Evolutionary conservation across 768 basidiomycete species (phyloP), one percentile per base, ranked within the genome.

Genomic region (Paxillus ammoniavirescens): DNA sequence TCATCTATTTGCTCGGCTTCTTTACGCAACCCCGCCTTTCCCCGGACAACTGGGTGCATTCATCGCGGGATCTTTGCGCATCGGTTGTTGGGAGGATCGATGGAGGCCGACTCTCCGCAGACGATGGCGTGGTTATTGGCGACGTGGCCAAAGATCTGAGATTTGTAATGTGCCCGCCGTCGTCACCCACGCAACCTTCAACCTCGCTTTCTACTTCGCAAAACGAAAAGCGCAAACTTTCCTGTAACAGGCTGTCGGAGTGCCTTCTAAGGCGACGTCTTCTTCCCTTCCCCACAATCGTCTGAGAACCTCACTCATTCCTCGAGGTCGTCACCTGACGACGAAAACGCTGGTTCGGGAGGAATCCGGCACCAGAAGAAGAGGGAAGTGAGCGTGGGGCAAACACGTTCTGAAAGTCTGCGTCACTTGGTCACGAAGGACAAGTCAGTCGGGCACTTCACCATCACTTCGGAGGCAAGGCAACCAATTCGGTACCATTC

Each of bases 21-120:
- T 78, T 81, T 60, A 76, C 77, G 1, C 80, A 82, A 57, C 63
- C 81, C 0, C 80, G 77, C 2, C 67, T 79, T 7, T 78, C 73
- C 50, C 75, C 79, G 1, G 77, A 78, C 42, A 82, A 82, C 55
- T 73, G 75, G 1, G 59, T 82, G 15, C 65, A 73, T 6, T 64
- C 40, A 71, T 81, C 47, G 75, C 75, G 7, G 73, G 41, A 75
- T 81, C 47, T 82, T 82, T 49, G 79, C 75, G 8, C 65, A 65
- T 2, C 61, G 70, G 13, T 58, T 81, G 36, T 63, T 77, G 42
- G 75, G 77, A 2, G 73, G 72, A 40, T 54, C 57, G 2, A 49
- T 44, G 57, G 68, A 60, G 46, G 31, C 45, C 21, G 53, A 58
- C 8, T 66, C 60, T 17, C 64, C 65, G 50, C 55, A 59, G 36